Percentiles rank a stretch among this genome's conserved stretches.
phyloP scores from a whole-genome alignment of 345 rosid species.

The Excoecaria agallocha region DNA sequence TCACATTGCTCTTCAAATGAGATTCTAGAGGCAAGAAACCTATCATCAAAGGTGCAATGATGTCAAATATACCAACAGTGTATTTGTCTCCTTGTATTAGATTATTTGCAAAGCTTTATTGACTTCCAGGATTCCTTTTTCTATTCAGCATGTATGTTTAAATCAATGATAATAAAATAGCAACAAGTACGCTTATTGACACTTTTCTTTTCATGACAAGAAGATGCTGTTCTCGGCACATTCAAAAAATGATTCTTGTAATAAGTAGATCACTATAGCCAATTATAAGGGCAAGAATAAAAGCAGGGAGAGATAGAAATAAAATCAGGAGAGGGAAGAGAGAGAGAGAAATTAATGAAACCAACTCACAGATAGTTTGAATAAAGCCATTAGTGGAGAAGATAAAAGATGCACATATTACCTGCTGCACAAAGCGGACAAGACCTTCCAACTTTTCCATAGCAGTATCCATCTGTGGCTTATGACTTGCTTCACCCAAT shows the following conservation, averaged over 20 bases:
- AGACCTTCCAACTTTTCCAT: slow-evolving; percentile 71
- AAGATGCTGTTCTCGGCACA: too few relatives aligned
- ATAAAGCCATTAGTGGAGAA: slow-evolving; percentile 2
- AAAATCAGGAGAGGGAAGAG: too few relatives aligned
- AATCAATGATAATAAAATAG: neutral
- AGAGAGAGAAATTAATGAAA: neutral
- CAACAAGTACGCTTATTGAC: neutral
- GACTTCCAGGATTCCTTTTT: neutral
- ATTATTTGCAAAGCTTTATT: neutral
- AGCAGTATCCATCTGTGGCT: slow-evolving; percentile 58
- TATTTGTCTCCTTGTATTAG: neutral
- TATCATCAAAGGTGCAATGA: neutral
- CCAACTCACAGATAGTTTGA: neutral
- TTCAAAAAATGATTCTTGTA: too few relatives aligned
- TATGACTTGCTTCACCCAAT: slow-evolving; percentile 50
- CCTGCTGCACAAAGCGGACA: slow-evolving; percentile 84
- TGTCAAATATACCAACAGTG: neutral
- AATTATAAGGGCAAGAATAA: neutral
- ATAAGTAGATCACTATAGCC: too few relatives aligned
- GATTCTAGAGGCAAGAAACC: neutral
- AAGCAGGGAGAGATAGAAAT: neutral
- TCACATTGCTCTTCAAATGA: neutral
- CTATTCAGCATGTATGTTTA: neutral
- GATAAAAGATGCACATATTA: slow-evolving; percentile 23
- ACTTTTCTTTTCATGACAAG: neutral